Evolutionary conservation across 352 stramenopile species (phyloP).

Genomic region (Discostella stelligera): DNA sequence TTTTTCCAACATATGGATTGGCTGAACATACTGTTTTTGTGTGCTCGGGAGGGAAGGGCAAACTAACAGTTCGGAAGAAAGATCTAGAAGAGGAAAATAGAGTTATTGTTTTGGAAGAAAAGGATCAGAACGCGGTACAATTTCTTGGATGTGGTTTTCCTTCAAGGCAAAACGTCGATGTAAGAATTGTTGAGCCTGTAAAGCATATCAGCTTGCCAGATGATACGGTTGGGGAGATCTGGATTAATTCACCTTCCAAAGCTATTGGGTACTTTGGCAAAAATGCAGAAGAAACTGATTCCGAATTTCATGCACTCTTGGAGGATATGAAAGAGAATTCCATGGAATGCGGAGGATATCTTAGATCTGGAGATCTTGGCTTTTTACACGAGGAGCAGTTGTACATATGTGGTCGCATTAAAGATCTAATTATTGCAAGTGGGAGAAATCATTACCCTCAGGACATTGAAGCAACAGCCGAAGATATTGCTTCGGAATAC

Average conservation of each 20-base stretch:
- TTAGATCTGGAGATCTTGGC: conserved; percentile 95
- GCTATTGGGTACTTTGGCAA: conserved; percentile 92
- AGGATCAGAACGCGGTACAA: conserved; percentile 60
- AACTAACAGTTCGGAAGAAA: conserved; percentile 88
- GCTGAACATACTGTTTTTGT: conserved; percentile 99
- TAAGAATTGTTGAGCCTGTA: conserved; percentile 92
- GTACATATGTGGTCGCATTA: conserved; percentile 97
- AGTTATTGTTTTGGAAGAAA: conserved; percentile 47
- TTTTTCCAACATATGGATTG: conserved; percentile 98
- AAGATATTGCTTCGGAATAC: conserved; percentile 63
- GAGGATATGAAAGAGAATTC: conserved; percentile 42
- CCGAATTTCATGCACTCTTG: conserved; percentile 89
- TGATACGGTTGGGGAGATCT: conserved; percentile 89
- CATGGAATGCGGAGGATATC: conserved; percentile 74
- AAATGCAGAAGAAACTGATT: conserved; percentile 79
- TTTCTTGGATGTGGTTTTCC: conserved; percentile 94
- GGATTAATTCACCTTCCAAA: conserved; percentile 90
- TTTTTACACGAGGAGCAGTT: conserved; percentile 93
- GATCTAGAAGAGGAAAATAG: conserved; percentile 87
- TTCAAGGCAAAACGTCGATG: conserved; percentile 87
- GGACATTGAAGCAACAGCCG: conserved; percentile 94
- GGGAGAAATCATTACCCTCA: conserved; percentile 99
- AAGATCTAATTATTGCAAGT: conserved; percentile 99
- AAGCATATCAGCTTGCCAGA: conserved; percentile 43
- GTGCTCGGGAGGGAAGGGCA: conserved; percentile 89